Conservation (phyloP, 352 stramenopile genomes). For the Saprolegnia parasitica region DNA sequence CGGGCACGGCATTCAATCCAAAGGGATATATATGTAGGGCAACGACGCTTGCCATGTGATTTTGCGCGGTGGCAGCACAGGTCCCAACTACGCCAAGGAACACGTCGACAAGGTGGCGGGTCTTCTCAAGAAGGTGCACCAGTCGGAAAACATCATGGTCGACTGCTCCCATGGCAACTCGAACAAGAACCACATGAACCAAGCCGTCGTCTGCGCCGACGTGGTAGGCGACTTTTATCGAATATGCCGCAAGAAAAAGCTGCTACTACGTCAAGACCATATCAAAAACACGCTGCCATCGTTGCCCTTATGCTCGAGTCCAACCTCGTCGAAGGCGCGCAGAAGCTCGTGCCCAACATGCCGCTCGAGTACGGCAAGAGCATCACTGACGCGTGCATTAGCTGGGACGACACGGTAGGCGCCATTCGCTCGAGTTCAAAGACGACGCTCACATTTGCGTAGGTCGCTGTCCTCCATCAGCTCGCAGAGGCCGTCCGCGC, state of each 20-base stretch:
- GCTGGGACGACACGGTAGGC: conserved; percentile 56
- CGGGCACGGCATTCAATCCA: conserved; percentile 81
- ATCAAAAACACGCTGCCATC: conserved; percentile 82
- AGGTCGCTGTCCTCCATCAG: conserved; percentile 20
- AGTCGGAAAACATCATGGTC: conserved; percentile 84
- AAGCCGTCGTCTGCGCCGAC: conserved; percentile 63
- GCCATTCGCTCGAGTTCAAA: conserved; percentile 53
- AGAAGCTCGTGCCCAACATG: conserved; percentile 65
- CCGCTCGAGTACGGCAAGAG: conserved; percentile 85
- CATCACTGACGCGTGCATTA: conserved; percentile 86
- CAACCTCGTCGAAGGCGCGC: conserved; percentile 80
- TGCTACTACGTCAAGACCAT: conserved; percentile 73
- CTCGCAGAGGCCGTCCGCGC: conserved; percentile 19
- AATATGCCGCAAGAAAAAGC: conserved; percentile 41
- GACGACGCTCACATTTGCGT: neutral
- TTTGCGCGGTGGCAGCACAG: conserved; percentile 74
- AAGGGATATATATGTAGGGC: conserved; percentile 57
- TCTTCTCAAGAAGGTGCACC: conserved; percentile 80
- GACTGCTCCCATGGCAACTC: conserved; percentile 90
- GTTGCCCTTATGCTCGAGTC: conserved; percentile 88
- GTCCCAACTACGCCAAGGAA: conserved; percentile 79
- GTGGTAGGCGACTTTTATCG: conserved; percentile 31
- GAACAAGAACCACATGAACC: conserved; percentile 86
- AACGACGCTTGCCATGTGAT: conserved; percentile 88
- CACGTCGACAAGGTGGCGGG: conserved; percentile 71